These are phyloP conservation scores for Quaeritorhiza haematococci DNA, from an alignment of 371 early-diverging fungal species.

Conservation along the genomic window DNA sequence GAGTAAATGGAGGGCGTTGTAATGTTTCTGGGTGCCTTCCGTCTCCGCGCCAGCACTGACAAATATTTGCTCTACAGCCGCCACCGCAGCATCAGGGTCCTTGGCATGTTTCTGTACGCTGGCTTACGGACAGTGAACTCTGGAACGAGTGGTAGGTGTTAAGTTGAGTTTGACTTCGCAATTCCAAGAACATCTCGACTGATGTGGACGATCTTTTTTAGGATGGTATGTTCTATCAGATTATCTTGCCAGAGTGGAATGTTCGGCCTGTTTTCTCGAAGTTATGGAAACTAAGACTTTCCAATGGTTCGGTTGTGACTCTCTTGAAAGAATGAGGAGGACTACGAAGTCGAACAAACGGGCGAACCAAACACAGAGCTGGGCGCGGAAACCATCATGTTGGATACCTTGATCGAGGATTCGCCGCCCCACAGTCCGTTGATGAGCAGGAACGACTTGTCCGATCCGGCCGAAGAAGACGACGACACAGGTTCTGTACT, in stretches of 20 bases:
- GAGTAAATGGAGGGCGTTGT: too few species aligned
- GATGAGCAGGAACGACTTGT: not conserved
- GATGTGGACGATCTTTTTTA: too few species aligned
- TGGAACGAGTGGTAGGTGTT: constrained; percentile 58
- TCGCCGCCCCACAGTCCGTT: not conserved
- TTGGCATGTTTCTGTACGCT: constrained; percentile 66
- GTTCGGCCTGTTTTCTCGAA: too few species aligned
- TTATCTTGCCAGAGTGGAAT: too few species aligned
- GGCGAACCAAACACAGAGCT: not conserved
- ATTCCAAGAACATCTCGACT: too few species aligned
- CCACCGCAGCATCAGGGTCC: constrained; percentile 58
- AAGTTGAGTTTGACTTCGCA: not conserved
- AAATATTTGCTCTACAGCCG: constrained; percentile 68
- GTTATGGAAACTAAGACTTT: too few species aligned
- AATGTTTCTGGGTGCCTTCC: too few species aligned
- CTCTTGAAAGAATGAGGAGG: constrained; percentile 17
- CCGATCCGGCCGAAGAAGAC: constrained; percentile 1
- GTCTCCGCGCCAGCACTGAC: too few species aligned
- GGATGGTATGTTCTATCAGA: too few species aligned
- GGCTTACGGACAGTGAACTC: constrained; percentile 68
- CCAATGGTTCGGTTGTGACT: not conserved
- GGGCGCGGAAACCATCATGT: not conserved
- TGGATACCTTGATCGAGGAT: not conserved
- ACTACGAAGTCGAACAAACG: constrained; percentile 11
- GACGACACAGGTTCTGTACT: too few species aligned